Conservation (phyloP, 345 rosid genomes). For the Atalantia buxifolia region DNA sequence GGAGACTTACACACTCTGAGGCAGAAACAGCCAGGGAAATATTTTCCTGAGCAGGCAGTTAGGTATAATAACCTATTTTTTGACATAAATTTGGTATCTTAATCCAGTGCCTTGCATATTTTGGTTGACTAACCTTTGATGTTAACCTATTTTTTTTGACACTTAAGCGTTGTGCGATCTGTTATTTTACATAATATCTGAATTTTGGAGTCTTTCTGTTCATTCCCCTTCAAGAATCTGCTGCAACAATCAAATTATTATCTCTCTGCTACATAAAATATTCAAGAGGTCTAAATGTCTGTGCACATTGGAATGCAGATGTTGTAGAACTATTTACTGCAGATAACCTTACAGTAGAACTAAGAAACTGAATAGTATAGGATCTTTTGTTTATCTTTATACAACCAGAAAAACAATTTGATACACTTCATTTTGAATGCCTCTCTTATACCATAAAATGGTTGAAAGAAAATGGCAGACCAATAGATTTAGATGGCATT, state of each 20-base stretch:
- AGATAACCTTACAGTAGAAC: not conserved
- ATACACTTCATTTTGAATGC: not conserved
- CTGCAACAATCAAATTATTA: not conserved
- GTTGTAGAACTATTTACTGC: not conserved
- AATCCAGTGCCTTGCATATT: conserved; percentile 3
- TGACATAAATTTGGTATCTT: conserved; percentile 6
- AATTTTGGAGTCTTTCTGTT: not conserved
- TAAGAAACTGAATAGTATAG: not conserved
- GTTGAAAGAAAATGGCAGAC: not conserved
- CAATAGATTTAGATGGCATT: not conserved
- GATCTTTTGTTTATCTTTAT: not conserved
- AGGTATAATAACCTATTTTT: conserved; percentile 50
- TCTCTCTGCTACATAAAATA: not conserved
- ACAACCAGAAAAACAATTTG: not conserved
- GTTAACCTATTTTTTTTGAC: not conserved
- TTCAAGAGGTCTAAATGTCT: not conserved
- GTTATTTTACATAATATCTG: no score
- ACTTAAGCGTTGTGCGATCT: not conserved
- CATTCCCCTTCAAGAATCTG: not conserved
- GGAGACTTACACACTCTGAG: conserved; percentile 90
- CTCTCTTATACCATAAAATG: not conserved
- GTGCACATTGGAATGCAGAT: not conserved
- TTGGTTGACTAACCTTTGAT: not conserved
- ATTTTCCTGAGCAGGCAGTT: conserved; percentile 88
- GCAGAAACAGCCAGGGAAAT: conserved; percentile 89